Evolutionary conservation across 441 rosid species (phyloP).

Genomic region (Gossypium gossypioides): DNA sequence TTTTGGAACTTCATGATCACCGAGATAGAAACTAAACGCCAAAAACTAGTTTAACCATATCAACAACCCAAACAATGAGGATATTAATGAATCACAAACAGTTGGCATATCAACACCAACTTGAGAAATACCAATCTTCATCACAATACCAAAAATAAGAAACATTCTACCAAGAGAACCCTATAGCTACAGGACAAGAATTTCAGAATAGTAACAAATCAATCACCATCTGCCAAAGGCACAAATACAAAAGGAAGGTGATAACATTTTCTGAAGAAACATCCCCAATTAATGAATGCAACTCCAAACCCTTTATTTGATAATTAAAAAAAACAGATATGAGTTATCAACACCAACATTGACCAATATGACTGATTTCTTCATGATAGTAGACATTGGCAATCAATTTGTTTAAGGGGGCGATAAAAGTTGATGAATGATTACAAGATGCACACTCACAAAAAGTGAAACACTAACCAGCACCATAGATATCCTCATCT

Average conservation of each 20-base stretch:
- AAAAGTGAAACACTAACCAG: constrained; percentile 36
- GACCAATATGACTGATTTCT: not conserved
- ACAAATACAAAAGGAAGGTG: not conserved
- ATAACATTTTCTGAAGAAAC: not conserved
- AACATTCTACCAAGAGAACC: not conserved
- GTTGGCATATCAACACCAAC: not conserved
- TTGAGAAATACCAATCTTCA: not conserved
- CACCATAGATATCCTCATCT: constrained; percentile 84
- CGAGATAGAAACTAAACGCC: not conserved
- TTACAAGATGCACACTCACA: not conserved
- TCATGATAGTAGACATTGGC: not conserved
- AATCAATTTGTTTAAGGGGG: not conserved
- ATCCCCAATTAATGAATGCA: not conserved
- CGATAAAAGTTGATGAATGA: not conserved
- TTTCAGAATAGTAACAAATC: not conserved
- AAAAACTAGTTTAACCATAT: constrained; percentile 3
- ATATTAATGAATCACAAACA: not conserved
- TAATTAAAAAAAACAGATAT: not conserved
- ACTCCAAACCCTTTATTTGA: not conserved
- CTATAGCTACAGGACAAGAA: not conserved
- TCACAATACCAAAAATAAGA: constrained; percentile 1
- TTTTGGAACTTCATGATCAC: constrained; percentile 1
- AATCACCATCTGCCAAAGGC: not conserved
- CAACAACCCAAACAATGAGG: constrained; percentile 2
- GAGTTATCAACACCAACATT: not conserved